These are phyloP conservation scores for Sarocladium strictum DNA, from an alignment of 2,329 filamentous ascomycete species.

Conservation along the genomic window DNA sequence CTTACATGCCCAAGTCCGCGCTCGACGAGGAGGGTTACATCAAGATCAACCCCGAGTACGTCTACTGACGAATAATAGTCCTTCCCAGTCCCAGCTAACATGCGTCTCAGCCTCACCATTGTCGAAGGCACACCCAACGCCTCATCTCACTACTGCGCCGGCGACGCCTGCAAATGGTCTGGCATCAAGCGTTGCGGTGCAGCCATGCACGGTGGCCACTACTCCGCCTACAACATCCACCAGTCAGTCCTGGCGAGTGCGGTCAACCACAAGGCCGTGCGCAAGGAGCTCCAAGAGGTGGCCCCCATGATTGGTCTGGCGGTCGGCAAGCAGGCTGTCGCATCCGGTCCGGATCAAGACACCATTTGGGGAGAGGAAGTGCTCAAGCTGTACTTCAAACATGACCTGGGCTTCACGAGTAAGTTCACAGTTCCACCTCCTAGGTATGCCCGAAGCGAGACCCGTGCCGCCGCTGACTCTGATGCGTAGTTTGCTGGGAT, in stretches of 20 bases:
- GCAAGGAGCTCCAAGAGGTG: conserved; percentile 45
- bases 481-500: conserved; percentile 46
- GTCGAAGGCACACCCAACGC: conserved; percentile 47
- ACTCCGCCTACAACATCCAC: conserved; percentile 61
- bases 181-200: conserved; percentile 75
- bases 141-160: conserved; percentile 59
- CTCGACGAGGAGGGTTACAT: conserved; percentile 62
- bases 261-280: conserved; percentile 33
- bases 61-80: conserved; percentile 8
- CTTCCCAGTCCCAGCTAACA: background rate
- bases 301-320: conserved; percentile 66
- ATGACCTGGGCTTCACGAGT: conserved; percentile 62
- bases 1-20: conserved; percentile 51
- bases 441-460: too few relatives aligned
- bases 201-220: conserved; percentile 68
- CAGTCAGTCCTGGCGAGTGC: conserved; percentile 41
- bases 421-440: too few relatives aligned
- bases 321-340: conserved; percentile 62
- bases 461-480: background rate
- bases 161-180: conserved; percentile 65
- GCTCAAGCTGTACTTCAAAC: conserved; percentile 57
- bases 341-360: conserved; percentile 52
- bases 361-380: conserved; percentile 57
- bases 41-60: conserved; percentile 51
- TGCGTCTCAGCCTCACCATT: conserved; percentile 45